These are phyloP conservation scores for Helichrysum umbraculigerum DNA, from an alignment of 129 eudicot genomes.

Conservation along the genomic window DNA sequence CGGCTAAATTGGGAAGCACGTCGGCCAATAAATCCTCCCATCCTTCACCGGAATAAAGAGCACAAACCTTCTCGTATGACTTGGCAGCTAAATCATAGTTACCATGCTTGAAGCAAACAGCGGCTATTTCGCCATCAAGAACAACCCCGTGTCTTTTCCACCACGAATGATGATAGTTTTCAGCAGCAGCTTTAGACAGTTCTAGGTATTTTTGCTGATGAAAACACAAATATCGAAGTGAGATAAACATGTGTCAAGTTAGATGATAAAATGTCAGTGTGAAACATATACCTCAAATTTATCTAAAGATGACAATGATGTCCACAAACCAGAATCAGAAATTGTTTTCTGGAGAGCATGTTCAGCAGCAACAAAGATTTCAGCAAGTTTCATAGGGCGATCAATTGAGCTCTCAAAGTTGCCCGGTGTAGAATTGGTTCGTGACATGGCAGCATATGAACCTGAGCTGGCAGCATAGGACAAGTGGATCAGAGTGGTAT, in stretches of 20 bases:
- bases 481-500: conserved; percentile 29
- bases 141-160: conserved; percentile 99
- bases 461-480: conserved; percentile 65
- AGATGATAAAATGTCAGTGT: neutral
- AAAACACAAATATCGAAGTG: conserved; percentile 19
- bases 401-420: conserved; percentile 80
- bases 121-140: conserved; percentile 98
- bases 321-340: conserved; percentile 67
- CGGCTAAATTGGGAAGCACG: conserved; percentile 92
- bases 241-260: conserved; percentile 14
- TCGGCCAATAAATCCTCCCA: conserved; percentile 95
- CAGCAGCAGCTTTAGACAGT: conserved; percentile 86
- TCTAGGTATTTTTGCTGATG: conserved; percentile 85
- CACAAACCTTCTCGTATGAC: conserved; percentile 92
- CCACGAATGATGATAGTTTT: conserved; percentile 92
- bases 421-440: conserved; percentile 87
- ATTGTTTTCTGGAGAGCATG: conserved; percentile 78
- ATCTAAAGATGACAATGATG: conserved; percentile 70
- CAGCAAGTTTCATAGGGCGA: conserved; percentile 96
- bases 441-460: conserved; percentile 59
- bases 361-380: conserved; percentile 89
- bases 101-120: conserved; percentile 76
- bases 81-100: conserved; percentile 77
- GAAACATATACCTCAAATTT: conserved; percentile 68
- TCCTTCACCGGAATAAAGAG: conserved; percentile 97